A percentile compares a stretch with the other conserved stretches of the same genome.
Evolutionary conservation across 2,329 filamentous ascomycete species (phyloP).

Genomic region (Fusarium sp.): DNA sequence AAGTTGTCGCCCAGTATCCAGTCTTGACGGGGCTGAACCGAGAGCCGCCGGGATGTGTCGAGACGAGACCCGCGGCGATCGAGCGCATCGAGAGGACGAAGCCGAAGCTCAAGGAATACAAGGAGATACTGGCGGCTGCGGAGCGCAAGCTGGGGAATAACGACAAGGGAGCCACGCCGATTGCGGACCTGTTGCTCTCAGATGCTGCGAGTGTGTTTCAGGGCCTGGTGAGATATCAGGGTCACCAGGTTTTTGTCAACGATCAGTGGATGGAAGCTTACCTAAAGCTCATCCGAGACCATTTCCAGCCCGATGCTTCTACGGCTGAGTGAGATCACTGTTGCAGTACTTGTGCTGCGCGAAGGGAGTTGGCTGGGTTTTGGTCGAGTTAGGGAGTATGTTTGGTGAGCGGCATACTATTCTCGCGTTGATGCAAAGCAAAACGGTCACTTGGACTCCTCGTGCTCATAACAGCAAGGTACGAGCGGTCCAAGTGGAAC

Average conservation of each 20-base stretch:
- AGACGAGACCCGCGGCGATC: background rate
- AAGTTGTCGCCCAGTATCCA: background rate
- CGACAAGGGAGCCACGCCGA: background rate
- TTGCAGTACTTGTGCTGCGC: background rate
- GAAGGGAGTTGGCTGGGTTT: background rate
- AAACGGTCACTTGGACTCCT: background rate
- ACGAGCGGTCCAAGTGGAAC: background rate
- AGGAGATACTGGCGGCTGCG: background rate
- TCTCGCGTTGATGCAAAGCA: background rate
- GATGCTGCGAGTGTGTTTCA: background rate
- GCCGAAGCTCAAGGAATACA: background rate
- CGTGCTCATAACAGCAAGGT: background rate
- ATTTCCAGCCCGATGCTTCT: background rate
- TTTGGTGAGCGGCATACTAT: background rate
- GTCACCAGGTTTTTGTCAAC: background rate
- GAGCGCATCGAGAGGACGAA: background rate
- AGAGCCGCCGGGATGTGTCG: background rate
- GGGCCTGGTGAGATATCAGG: background rate
- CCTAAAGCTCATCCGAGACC: background rate
- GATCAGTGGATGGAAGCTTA: background rate
- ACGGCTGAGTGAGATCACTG: background rate
- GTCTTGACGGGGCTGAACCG: background rate
- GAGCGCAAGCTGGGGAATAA: fast-evolving
- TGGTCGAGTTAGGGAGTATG: background rate
- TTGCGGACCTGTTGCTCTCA: background rate